These are phyloP conservation scores for Curvularia sp. DNA, from an alignment of 2,329 filamentous ascomycete species.

Conservation along the genomic window DNA sequence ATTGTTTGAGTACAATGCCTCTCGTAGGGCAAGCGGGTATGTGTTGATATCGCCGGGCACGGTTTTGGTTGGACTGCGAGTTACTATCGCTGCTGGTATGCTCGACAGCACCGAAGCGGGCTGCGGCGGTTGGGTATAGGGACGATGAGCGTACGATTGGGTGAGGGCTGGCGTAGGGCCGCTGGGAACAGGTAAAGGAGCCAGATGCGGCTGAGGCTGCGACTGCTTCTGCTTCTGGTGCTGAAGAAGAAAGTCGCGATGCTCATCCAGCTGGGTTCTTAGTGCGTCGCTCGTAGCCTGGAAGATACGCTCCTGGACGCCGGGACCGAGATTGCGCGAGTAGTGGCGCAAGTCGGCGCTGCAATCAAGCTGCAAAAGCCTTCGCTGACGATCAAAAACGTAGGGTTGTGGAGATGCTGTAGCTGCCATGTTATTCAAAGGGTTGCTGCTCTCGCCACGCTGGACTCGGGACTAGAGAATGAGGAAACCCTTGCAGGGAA, in stretches of 20 bases:
- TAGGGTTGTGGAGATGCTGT: conserved; percentile 11
- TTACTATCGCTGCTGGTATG: conserved; percentile 10
- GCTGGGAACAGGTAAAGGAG: conserved; percentile 14
- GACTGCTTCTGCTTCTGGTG: conserved; percentile 19
- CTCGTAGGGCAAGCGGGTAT: conserved; percentile 21
- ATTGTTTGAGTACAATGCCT: conserved; percentile 17
- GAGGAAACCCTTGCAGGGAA: conserved; percentile 10
- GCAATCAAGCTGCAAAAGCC: conserved; percentile 32
- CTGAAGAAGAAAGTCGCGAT: conserved; percentile 27
- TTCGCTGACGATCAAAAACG: conserved; percentile 24
- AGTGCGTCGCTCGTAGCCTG: conserved; percentile 30
- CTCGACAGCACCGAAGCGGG: conserved; percentile 17
- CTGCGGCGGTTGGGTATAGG: conserved; percentile 11
- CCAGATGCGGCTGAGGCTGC: conserved; percentile 17
- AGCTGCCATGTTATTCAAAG: conserved; percentile 14
- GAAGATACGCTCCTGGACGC: conserved; percentile 31
- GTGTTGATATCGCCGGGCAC: conserved; percentile 18
- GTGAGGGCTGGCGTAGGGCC: conserved; percentile 6
- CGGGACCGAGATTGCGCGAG: conserved; percentile 31
- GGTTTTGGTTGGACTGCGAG: conserved; percentile 6
- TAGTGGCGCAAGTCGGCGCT: conserved; percentile 31
- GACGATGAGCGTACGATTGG: conserved; percentile 3
- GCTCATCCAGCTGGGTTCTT: conserved; percentile 29
- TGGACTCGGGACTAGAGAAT: conserved; percentile 5
- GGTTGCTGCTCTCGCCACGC: conserved; percentile 3